Conservation (phyloP, 2,329 filamentous ascomycete species). For the Exophiala dermatitidis region DNA sequence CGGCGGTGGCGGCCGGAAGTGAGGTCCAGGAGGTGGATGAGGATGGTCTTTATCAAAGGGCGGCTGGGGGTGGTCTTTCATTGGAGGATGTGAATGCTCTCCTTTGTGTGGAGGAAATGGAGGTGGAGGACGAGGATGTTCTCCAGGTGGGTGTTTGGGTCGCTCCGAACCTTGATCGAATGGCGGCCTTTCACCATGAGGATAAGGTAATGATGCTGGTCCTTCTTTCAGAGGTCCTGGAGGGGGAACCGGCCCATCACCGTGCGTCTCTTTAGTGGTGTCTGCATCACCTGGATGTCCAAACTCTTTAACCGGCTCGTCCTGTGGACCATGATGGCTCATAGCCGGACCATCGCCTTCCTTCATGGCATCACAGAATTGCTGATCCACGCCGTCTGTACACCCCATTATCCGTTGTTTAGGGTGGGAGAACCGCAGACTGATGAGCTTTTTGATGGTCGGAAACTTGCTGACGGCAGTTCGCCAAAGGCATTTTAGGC, state of each 20-base stretch:
- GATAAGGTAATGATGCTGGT: background rate
- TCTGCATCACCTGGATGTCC: too few relatives aligned
- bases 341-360: background rate
- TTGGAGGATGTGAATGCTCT: background rate
- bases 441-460: slow-evolving; percentile 28
- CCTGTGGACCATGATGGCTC: background rate
- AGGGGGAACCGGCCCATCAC: background rate
- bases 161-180: too few relatives aligned
- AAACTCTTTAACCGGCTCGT: background rate
- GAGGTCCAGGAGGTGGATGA: background rate
- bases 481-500: slow-evolving; percentile 30
- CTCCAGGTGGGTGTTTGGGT: background rate
- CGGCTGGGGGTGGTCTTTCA: background rate
- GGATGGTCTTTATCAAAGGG: slow-evolving; percentile 2
- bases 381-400: slow-evolving; percentile 11
- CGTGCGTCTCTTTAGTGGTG: background rate
- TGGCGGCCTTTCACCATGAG: too few relatives aligned
- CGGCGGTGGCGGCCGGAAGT: background rate
- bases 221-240: background rate
- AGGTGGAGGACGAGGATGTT: background rate
- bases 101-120: background rate
- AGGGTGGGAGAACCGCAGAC: slow-evolving; percentile 28
- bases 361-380: slow-evolving; percentile 3
- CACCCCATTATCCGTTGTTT: slow-evolving; percentile 10
- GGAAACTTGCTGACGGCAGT: slow-evolving; percentile 30